Base-by-base conservation (phyloP, 352 stramenopile species). In the Globisporangium camurandrum region DNA sequence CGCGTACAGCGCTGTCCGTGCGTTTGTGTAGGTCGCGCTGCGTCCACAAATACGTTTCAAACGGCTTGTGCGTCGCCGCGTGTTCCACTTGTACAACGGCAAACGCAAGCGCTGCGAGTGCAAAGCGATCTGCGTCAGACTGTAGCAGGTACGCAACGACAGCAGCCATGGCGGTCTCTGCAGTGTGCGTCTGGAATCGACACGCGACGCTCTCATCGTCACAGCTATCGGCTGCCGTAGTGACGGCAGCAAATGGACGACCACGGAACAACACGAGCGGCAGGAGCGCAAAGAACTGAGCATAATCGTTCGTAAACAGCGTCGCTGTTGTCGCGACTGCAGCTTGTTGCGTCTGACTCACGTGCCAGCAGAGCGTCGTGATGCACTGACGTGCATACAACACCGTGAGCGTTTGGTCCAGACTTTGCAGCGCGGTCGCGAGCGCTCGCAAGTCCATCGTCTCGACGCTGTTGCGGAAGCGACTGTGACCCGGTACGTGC, bases 1-100 rank as follows among this genome's bases (percentile, higher is more conserved):
- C 37, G 8, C 71, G 9, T 14, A 76, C 71, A 2, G 50, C 58
- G 7, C 50, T 51, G 46, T 95, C 85, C 7, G 61, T n/a, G 17
- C 67, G 64, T 40, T 52, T 36, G n/a, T n/a, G n/a, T 4, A 93
- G 59, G 2, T 78, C 73, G 16, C 81, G 66, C 26, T 95, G 71
- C 0, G 82, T 93, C 88, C 86, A 97, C 20, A 91, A 30, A 23
- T 60, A 40, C 0, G 86, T 77, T 56, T 92, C 75, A 28, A 72
- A 93, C 0, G 49, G 12, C 22, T 81, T 68, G 8, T 51, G 64
- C 7, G 46, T 59, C 9, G 72, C 69, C 16, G 79, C 84, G 22
- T 49, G 40, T 41, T 93, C 84, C 0, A 95, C 40, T 34, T 94
- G 69, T 26, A 51, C 37, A 7, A 94, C 46, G 28, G 62, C 84